These are phyloP conservation scores for Aurifilum marmelostoma DNA, from an alignment of 2,329 filamentous ascomycete genomes.

Conservation along the genomic window DNA sequence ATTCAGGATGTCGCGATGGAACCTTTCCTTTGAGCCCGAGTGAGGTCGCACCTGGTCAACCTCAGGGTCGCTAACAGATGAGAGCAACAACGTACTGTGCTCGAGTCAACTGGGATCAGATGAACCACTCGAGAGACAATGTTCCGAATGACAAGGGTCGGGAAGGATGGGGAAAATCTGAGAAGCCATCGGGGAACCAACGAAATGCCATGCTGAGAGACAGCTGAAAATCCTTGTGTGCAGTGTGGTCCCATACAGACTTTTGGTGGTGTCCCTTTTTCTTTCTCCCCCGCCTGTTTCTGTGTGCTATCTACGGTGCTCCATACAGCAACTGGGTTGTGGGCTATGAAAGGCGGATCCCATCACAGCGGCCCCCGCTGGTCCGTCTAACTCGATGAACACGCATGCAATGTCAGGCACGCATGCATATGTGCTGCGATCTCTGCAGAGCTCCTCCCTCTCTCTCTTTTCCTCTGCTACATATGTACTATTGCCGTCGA, in stretches of 20 bases:
- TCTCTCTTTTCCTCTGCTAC: too few relatives aligned
- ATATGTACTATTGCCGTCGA: background rate
- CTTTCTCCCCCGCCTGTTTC: background rate
- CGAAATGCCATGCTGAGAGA: slow-evolving; percentile 17
- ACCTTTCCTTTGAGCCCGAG: background rate
- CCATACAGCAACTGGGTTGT: background rate
- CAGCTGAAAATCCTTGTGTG: slow-evolving; percentile 16
- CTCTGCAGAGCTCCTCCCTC: background rate
- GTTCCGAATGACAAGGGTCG: slow-evolving; percentile 9
- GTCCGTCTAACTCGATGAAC: background rate
- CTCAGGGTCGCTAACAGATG: too few relatives aligned
- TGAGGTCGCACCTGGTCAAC: background rate
- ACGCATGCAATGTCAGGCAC: background rate
- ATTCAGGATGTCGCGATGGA: slow-evolving; percentile 16
- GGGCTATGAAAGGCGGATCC: background rate
- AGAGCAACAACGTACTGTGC: too few relatives aligned
- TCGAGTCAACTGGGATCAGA: slow-evolving; percentile 11
- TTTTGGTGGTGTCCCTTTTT: background rate
- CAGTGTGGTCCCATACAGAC: background rate
- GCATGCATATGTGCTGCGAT: background rate
- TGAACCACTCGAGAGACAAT: slow-evolving; percentile 2
- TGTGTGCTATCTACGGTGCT: too few relatives aligned
- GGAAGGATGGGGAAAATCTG: slow-evolving; percentile 13
- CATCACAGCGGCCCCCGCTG: background rate
- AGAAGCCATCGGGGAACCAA: slow-evolving; percentile 3